Conservation (phyloP, 2,329 filamentous ascomycete genomes). For the Colletotrichum gigasporum region DNA sequence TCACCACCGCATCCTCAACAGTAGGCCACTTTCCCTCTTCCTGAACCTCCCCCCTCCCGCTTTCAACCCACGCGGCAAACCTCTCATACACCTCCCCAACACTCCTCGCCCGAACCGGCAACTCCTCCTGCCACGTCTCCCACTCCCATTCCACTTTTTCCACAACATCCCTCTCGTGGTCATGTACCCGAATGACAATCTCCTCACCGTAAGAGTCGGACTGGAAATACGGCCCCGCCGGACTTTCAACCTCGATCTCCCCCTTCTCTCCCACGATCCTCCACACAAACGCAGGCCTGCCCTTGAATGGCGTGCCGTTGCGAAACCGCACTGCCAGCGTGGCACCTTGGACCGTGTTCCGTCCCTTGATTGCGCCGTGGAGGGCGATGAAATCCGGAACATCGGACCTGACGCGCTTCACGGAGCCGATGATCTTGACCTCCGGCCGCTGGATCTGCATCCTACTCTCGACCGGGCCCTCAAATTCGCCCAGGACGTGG, state of each 20-base stretch:
- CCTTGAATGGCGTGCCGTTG: slow-evolving; percentile 58
- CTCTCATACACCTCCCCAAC: slow-evolving; percentile 67
- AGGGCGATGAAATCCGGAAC: slow-evolving; percentile 41
- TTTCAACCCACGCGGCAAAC: slow-evolving; percentile 47
- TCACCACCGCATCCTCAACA: slow-evolving; percentile 52
- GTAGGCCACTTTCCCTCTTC: slow-evolving; percentile 41
- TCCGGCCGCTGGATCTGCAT: slow-evolving; percentile 43
- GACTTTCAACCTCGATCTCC: slow-evolving; percentile 46
- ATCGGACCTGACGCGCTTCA: not conserved
- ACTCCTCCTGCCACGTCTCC: slow-evolving; percentile 55
- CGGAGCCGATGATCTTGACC: not conserved
- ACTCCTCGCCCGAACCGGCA: slow-evolving; percentile 55
- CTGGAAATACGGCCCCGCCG: slow-evolving; percentile 32
- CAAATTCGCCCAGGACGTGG: slow-evolving; percentile 8
- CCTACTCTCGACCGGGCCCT: not conserved
- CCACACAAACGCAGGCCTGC: slow-evolving; percentile 56
- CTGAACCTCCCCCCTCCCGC: slow-evolving; percentile 33
- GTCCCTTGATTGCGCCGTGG: slow-evolving; percentile 47
- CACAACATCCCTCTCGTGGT: slow-evolving; percentile 54
- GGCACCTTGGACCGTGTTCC: slow-evolving; percentile 42
- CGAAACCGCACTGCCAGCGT: slow-evolving; percentile 54
- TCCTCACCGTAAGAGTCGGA: slow-evolving; percentile 45
- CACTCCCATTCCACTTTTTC: slow-evolving; percentile 54
- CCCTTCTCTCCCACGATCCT: slow-evolving; percentile 62
- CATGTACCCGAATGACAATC: slow-evolving; percentile 59